phyloP scores from a whole-genome alignment of 1,284 basidiomycete species.

The Pyrrhoderma lamaoense region DNA sequence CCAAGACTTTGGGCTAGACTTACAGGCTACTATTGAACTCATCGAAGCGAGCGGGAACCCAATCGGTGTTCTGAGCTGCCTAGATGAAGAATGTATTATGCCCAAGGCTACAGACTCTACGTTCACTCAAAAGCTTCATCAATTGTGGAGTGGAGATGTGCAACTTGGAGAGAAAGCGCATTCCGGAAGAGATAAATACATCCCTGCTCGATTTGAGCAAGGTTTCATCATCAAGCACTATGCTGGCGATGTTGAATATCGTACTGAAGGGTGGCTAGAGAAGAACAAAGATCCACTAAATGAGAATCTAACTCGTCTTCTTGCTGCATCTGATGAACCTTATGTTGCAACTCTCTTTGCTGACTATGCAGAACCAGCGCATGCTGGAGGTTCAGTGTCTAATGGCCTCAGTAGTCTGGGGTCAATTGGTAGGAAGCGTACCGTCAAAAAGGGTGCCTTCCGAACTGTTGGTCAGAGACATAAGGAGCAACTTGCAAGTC shows the following conservation, averaged over 20 bases:
- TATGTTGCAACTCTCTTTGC: slow-evolving; percentile 82
- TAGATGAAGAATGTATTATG: slow-evolving; percentile 99
- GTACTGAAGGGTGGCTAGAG: slow-evolving; percentile 95
- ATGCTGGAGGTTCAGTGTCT: slow-evolving; percentile 25
- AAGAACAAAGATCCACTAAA: slow-evolving; percentile 99
- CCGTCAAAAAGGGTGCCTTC: slow-evolving; percentile 93
- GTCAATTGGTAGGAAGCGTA: slow-evolving; percentile 64
- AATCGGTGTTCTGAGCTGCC: slow-evolving; percentile 88
- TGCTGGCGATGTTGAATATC: slow-evolving; percentile 94
- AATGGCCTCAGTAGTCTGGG: slow-evolving; percentile 34
- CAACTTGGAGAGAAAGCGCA: slow-evolving; percentile 50
- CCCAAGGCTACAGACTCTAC: slow-evolving; percentile 94
- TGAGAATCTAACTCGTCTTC: slow-evolving; percentile 88
- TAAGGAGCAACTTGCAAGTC: slow-evolving; percentile 89
- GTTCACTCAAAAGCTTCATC: slow-evolving; percentile 88
- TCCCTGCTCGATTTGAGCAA: slow-evolving; percentile 82
- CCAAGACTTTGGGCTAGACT: slow-evolving; percentile 95
- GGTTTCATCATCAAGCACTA: slow-evolving; percentile 97
- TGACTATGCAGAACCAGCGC: slow-evolving; percentile 61
- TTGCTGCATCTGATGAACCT: slow-evolving; percentile 77
- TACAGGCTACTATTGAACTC: slow-evolving; percentile 97
- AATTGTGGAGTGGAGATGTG: slow-evolving; percentile 54
- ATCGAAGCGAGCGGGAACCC: slow-evolving; percentile 74
- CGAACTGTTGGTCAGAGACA: slow-evolving; percentile 93
- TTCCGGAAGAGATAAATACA: slow-evolving; percentile 78